phyloP scores from a whole-genome alignment of 352 stramenopile genomes.

The Blastocystis hominis region DNA sequence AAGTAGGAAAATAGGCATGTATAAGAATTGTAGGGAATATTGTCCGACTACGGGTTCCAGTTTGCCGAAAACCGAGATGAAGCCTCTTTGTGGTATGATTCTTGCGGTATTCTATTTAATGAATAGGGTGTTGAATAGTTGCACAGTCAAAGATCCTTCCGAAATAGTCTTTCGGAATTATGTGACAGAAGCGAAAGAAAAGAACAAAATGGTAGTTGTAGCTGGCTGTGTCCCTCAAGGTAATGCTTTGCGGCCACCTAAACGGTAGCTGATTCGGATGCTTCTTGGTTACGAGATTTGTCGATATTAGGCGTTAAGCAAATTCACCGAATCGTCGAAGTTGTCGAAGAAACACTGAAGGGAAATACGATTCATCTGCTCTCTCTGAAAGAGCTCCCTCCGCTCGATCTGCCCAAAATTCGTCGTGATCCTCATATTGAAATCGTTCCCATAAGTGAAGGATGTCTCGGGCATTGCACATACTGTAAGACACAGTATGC shows the following conservation, averaged over 20 bases:
- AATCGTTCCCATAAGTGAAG: conserved; percentile 79
- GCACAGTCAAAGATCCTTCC: conserved; percentile 82
- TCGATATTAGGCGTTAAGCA: conserved; percentile 80
- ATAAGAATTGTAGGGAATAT: conserved; percentile 64
- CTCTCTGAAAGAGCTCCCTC: conserved; percentile 71
- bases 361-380: conserved; percentile 76
- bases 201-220: conserved; percentile 76
- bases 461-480: conserved; percentile 79
- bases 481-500: conserved; percentile 84
- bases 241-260: not conserved
- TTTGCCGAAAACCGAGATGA: conserved; percentile 70
- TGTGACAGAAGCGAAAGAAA: conserved; percentile 70
- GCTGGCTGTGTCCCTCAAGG: conserved; percentile 77
- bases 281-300: conserved; percentile 72
- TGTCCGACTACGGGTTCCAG: conserved; percentile 77
- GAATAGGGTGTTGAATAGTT: conserved; percentile 77
- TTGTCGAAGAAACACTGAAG: conserved; percentile 79
- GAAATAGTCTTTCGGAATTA: conserved; percentile 78
- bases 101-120: not conserved
- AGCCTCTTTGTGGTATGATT: conserved; percentile 68
- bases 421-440: conserved; percentile 80
- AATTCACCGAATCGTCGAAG: conserved; percentile 78
- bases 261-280: conserved; percentile 68
- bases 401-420: conserved; percentile 79
- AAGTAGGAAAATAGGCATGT: conserved; percentile 39